Conservation (phyloP, 306 rosid genomes). For the Quercus ilex region DNA sequence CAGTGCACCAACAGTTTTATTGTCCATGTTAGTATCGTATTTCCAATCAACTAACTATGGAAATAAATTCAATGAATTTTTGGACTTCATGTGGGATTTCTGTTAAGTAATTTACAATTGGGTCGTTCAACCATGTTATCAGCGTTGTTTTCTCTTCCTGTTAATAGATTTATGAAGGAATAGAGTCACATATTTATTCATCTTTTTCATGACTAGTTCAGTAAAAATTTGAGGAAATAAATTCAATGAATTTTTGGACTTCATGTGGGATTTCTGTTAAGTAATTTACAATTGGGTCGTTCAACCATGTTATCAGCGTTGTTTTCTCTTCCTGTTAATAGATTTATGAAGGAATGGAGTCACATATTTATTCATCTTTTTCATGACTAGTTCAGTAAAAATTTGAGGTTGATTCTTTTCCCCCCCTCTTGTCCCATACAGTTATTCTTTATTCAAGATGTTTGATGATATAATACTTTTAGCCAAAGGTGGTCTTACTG, state of each 20-base stretch:
- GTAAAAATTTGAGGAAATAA: conserved; percentile 3
- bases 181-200: neutral
- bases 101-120: no score
- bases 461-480: conserved; percentile 77
- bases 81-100: no score
- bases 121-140: no score
- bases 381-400: neutral
- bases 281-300: no score
- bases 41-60: no score
- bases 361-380: neutral
- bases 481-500: conserved; percentile 84
- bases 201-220: neutral
- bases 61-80: no score
- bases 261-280: no score
- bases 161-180: neutral
- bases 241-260: no score
- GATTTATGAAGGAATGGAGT: neutral
- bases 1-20: no score
- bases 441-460: conserved; percentile 76
- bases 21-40: neutral
- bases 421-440: conserved; percentile 32
- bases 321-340: neutral
- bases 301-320: no score
- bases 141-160: neutral
- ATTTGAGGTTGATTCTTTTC: conserved; percentile 11